These are phyloP conservation scores for Sugiyamaella xylanicola DNA, from an alignment of 1,139 yeast genomes.

Conservation along the genomic window DNA sequence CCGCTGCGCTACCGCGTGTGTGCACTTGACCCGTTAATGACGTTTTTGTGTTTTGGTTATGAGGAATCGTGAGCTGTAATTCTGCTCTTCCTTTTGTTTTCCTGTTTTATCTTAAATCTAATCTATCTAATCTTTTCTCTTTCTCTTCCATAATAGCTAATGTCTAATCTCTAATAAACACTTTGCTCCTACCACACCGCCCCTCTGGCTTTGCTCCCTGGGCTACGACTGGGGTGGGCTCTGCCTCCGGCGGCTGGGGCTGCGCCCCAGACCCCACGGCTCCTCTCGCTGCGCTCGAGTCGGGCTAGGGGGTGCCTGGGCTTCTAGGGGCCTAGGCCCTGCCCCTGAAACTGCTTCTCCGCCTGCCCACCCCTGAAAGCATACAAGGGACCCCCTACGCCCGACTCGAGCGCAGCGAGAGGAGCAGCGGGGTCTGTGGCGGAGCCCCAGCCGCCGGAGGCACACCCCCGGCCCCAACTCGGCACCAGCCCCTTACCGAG, in stretches of 20 bases:
- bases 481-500: too few species aligned
- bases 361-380: too few species aligned
- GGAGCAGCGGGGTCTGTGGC: too few species aligned
- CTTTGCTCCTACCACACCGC: not conserved
- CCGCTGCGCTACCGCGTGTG: too few species aligned
- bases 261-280: not conserved
- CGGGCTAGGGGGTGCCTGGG: too few species aligned
- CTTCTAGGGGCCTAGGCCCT: too few species aligned
- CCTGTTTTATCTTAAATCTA: conserved; percentile 11
- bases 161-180: conserved; percentile 19
- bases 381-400: too few species aligned
- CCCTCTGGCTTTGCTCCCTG: not conserved
- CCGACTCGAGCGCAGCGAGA: too few species aligned
- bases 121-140: conserved; percentile 3
- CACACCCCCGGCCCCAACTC: not conserved
- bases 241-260: conserved; percentile 11
- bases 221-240: not conserved
- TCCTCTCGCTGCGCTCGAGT: conserved; percentile 7
- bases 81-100: conserved; percentile 21
- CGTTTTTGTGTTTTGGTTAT: conserved; percentile 16
- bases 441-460: conserved; percentile 4
- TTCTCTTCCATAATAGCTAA: conserved; percentile 10
- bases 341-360: too few species aligned
- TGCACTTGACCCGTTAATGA: not conserved
- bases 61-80: conserved; percentile 18